These are phyloP conservation scores for Diaporthe citriasiana DNA, from an alignment of 2,329 filamentous ascomycete species.

Conservation along the genomic window DNA sequence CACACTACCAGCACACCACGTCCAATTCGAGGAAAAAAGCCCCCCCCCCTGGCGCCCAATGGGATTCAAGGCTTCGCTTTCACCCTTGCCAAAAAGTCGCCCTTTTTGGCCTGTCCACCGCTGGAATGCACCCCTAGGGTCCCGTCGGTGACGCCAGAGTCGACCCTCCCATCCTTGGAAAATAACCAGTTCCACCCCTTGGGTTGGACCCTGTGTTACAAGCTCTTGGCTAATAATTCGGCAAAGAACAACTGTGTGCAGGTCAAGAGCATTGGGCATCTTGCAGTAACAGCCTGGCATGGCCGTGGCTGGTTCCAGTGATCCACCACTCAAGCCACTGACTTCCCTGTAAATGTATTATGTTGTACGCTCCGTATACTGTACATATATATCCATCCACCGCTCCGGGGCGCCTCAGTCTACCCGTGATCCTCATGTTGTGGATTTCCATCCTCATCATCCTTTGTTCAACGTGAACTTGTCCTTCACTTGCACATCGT, in stretches of 20 bases:
- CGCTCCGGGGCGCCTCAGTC: neutral
- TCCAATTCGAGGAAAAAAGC: neutral
- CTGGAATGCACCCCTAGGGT: constrained; percentile 35
- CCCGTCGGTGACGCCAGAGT: constrained; percentile 27
- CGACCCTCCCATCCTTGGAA: constrained; percentile 25
- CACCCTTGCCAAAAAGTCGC: neutral
- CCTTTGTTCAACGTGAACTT: neutral
- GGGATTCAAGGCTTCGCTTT: no score
- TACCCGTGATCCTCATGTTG: neutral
- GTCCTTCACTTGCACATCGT: neutral
- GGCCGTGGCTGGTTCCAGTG: neutral
- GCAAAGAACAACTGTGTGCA: constrained; percentile 3
- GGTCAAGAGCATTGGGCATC: neutral
- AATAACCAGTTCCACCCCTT: neutral
- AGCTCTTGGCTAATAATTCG: neutral
- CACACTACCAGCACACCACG: constrained; percentile 18
- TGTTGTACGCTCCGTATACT: neutral
- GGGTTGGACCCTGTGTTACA: neutral
- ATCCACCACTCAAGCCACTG: constrained; percentile 8
- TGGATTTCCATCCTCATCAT: neutral
- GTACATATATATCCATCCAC: constrained; percentile 26
- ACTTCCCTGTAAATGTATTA: neutral
- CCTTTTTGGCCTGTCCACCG: constrained; percentile 1
- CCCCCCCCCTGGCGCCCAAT: neutral
- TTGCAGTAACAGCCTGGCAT: neutral